A percentile compares a stretch with the other conserved stretches of the same genome.
These are phyloP conservation scores for Populus trichocarpa DNA, from an alignment of 441 rosid genomes.

Conservation along the genomic window DNA sequence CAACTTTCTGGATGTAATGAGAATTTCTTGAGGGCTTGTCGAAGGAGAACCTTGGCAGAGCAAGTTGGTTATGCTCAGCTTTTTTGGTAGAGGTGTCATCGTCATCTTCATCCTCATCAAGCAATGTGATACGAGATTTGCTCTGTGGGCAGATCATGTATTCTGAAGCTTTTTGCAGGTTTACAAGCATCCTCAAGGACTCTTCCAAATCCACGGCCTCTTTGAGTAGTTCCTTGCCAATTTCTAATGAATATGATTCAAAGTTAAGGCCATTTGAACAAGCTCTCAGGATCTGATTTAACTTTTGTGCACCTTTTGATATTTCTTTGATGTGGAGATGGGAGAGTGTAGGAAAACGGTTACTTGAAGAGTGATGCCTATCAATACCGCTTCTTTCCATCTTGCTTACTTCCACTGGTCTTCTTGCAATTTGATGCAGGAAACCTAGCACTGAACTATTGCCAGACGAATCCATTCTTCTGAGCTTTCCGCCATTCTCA, in stretches of 20 bases:
- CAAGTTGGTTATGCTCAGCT: constrained; percentile 41
- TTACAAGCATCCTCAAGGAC: constrained; percentile 70
- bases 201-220: constrained; percentile 85
- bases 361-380: constrained; percentile 34
- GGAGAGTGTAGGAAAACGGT: constrained; percentile 52
- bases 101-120: constrained; percentile 60
- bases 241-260: constrained; percentile 65
- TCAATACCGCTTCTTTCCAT: constrained; percentile 34
- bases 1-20: constrained; percentile 34
- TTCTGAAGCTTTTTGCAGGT: constrained; percentile 69
- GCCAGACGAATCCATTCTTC: constrained; percentile 49
- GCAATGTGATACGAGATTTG: constrained; percentile 57
- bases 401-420: constrained; percentile 41
- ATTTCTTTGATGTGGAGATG: constrained; percentile 73
- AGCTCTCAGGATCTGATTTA: constrained; percentile 73
- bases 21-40: constrained; percentile 40
- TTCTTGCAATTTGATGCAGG: constrained; percentile 60
- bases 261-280: constrained; percentile 64
- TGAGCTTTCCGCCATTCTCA: constrained; percentile 67
- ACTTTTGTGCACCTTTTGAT: constrained; percentile 73
- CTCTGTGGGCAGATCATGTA: constrained; percentile 41
- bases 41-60: constrained; percentile 47
- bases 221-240: constrained; percentile 71
- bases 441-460: constrained; percentile 51
- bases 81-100: constrained; percentile 12